Evolutionary conservation across 805 yeast genomes (phyloP).

Genomic region (Pichia rugopelliculosa): DNA sequence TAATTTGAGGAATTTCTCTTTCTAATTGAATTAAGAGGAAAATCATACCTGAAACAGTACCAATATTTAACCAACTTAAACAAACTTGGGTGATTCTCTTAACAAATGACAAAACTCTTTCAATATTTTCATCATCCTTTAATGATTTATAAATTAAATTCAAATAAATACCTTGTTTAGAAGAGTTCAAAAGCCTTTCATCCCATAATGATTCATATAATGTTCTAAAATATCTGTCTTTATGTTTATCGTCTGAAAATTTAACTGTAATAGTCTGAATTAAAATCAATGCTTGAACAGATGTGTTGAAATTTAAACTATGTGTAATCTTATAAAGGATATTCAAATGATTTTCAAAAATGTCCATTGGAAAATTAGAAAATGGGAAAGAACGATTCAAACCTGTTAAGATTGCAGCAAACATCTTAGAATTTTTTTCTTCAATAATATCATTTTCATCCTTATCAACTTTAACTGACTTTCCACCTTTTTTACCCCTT

Average conservation of each 20-base stretch:
- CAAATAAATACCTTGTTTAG: conserved; percentile 88
- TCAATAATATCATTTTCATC: conserved; percentile 57
- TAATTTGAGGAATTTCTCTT: conserved; percentile 56
- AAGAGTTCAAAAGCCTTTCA: conserved; percentile 72
- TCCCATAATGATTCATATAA: conserved; percentile 86
- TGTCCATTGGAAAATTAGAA: conserved; percentile 62
- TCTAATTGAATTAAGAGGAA: conserved; percentile 64
- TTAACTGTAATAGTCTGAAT: conserved; percentile 70
- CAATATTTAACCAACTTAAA: conserved; percentile 78
- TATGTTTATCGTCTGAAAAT: conserved; percentile 31
- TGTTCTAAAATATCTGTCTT: conserved; percentile 74
- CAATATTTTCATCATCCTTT: conserved; percentile 55
- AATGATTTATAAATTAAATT: conserved; percentile 79
- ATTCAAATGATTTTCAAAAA: conserved; percentile 69
- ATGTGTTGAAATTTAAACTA: conserved; percentile 87
- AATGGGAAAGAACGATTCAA: conserved; percentile 95
- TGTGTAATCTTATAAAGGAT: conserved; percentile 87
- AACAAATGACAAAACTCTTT: conserved; percentile 79
- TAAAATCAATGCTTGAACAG: conserved; percentile 84
- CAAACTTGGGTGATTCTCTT: conserved; percentile 85
- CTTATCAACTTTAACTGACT: conserved; percentile 60
- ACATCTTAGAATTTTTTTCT: conserved; percentile 77
- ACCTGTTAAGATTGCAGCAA: conserved; percentile 89
- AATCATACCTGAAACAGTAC: conserved; percentile 80
- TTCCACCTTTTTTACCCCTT: conserved; percentile 84